Base-by-base conservation (phyloP, 2,329 filamentous ascomycete genomes). In the Verticillium klebahnii region DNA sequence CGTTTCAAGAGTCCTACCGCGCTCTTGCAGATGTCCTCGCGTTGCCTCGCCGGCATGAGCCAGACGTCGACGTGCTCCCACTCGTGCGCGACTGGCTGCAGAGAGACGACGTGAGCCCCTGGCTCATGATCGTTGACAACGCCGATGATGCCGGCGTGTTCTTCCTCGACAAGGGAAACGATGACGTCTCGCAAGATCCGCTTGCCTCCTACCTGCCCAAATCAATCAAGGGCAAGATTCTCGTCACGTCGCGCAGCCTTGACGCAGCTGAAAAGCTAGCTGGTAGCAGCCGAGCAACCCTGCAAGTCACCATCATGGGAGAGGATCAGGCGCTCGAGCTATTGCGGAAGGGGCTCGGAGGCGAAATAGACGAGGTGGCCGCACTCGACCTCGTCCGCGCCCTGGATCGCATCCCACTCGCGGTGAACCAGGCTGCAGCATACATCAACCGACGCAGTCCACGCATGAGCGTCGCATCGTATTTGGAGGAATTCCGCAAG, bases 321-420 rank as follows among this genome's bases (percentile, higher is more conserved):
- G 57, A 50, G 12, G 19, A 29, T 3, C 19, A 58, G 37, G 57
- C 57, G 14, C 57, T 58, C 19, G 11, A 58, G 7, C 57, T 58
- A 50, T 55, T 39, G 17, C 40, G 56, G 15, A 58, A 62, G 57
- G 59, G 56, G 52, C 61, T 64, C 11, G 36, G 45, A 14, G 17
- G 23, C 7, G 25, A 32, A 17, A 23, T 23, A 15, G 57, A 58
- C 57, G 23, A 58, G 15, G 19, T 19, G 25, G 12, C 57, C 37
- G 36, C 37, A 5, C 50, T 29, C 2, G 15, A 58, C 15, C 57
- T 58, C 25, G 25, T 32, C 19, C 23, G 19, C 36, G 59, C 55
- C 3, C 63, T 74, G 0, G 71, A 73, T 17, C 66, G 56, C 37
- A 71, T 74, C 19, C 72, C 72, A 0, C 65, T 75, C 0, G 71